phyloP scores from a whole-genome alignment of 306 rosid species.

The Cucurbita maxima region DNA sequence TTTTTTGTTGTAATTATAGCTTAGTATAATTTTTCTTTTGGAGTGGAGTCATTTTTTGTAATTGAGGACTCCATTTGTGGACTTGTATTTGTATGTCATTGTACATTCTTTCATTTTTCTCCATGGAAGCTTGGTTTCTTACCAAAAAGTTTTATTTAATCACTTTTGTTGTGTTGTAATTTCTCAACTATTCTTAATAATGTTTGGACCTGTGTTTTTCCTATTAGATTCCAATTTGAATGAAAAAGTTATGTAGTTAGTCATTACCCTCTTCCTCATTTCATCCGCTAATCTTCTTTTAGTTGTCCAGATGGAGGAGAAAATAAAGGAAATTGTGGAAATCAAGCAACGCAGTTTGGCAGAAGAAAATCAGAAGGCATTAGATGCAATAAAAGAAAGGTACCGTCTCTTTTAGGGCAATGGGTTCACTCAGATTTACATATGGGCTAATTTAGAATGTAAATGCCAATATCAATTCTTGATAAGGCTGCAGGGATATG shows the following conservation, averaged over 20 bases:
- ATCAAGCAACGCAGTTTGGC: slow-evolving; percentile 94
- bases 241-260: neutral
- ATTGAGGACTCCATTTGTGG: neutral
- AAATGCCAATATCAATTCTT: neutral
- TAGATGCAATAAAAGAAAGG: slow-evolving; percentile 91
- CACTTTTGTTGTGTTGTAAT: neutral
- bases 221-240: neutral
- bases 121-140: neutral
- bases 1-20: too few species aligned
- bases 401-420: slow-evolving; percentile 13
- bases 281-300: slow-evolving; percentile 10
- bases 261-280: slow-evolving; percentile 5
- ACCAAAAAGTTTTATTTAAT: neutral
- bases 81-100: neutral
- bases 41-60: neutral
- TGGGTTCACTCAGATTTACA: neutral
- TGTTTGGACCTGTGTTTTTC: neutral
- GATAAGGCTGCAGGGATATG: neutral
- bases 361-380: slow-evolving; percentile 87
- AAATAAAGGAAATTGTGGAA: slow-evolving; percentile 90
- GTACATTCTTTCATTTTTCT: neutral
- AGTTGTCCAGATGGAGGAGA: slow-evolving; percentile 77
- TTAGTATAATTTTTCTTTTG: too few species aligned
- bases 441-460: neutral
- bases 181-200: neutral